Evolutionary conservation across 2,329 filamentous ascomycete genomes (phyloP).

Genomic region (Fusarium sp.): DNA sequence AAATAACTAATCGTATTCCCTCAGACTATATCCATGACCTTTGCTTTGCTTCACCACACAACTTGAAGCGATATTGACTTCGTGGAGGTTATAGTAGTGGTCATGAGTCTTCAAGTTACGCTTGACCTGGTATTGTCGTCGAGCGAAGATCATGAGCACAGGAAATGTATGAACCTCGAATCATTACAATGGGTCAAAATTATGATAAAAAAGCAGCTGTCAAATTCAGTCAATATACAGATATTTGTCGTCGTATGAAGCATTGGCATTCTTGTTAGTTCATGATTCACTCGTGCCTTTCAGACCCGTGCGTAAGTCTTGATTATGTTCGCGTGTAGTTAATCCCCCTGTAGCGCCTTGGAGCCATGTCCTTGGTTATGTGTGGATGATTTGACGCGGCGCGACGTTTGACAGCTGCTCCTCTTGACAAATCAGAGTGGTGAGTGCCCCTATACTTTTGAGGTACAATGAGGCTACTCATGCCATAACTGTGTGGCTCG

Average conservation of each 20-base stretch:
- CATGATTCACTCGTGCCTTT: not conserved
- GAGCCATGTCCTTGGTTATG: not conserved
- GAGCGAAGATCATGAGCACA: no score
- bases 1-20: not conserved
- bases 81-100: not conserved
- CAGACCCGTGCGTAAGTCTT: not conserved
- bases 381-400: conserved; percentile 1
- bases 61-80: no score
- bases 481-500: not conserved
- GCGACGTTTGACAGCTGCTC: not conserved
- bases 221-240: not conserved
- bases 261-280: no score
- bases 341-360: conserved; percentile 10
- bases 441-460: not conserved
- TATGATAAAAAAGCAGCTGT: not conserved
- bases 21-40: no score
- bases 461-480: conserved; percentile 20
- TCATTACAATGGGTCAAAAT: no score
- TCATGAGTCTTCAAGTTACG: not conserved
- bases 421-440: conserved; percentile 11
- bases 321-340: conserved; percentile 11
- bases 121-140: not conserved
- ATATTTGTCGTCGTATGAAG: not conserved
- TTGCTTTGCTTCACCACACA: no score
- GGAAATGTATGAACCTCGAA: no score